Conservation (phyloP, 1,284 basidiomycete genomes). For the Ganoderma meredithae region DNA sequence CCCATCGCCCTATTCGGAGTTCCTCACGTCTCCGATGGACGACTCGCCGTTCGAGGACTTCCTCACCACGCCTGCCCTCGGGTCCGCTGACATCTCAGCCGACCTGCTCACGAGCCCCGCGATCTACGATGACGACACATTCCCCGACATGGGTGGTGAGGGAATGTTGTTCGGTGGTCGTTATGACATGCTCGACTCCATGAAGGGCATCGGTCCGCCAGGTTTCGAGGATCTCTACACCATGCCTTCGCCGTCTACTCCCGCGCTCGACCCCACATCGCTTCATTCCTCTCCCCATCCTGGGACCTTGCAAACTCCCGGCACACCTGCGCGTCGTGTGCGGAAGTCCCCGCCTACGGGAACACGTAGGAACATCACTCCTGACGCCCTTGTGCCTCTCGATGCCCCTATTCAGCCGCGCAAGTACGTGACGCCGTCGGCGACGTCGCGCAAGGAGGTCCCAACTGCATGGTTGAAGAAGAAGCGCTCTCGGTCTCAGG, state of each 20-base stretch:
- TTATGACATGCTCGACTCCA: constrained; percentile 26
- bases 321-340: constrained; percentile 50
- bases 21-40: constrained; percentile 55
- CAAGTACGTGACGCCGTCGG: constrained; percentile 53
- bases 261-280: constrained; percentile 51
- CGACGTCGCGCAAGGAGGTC: constrained; percentile 58
- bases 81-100: constrained; percentile 43
- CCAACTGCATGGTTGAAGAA: constrained; percentile 54
- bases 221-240: constrained; percentile 50
- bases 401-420: constrained; percentile 57
- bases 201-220: constrained; percentile 29
- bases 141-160: constrained; percentile 44
- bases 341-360: constrained; percentile 49
- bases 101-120: constrained; percentile 49
- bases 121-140: constrained; percentile 46
- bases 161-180: constrained; percentile 38
- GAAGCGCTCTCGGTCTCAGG: constrained; percentile 62
- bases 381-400: constrained; percentile 50
- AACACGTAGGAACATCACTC: constrained; percentile 53
- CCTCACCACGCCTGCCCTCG: constrained; percentile 60
- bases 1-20: constrained; percentile 43
- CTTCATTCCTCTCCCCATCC: constrained; percentile 45
- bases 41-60: constrained; percentile 64
- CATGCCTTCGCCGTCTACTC: constrained; percentile 54
- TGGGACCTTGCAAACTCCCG: constrained; percentile 32